These are phyloP conservation scores for Trichoderma sp. DNA, from an alignment of 2,329 filamentous ascomycete genomes.

Conservation along the genomic window DNA sequence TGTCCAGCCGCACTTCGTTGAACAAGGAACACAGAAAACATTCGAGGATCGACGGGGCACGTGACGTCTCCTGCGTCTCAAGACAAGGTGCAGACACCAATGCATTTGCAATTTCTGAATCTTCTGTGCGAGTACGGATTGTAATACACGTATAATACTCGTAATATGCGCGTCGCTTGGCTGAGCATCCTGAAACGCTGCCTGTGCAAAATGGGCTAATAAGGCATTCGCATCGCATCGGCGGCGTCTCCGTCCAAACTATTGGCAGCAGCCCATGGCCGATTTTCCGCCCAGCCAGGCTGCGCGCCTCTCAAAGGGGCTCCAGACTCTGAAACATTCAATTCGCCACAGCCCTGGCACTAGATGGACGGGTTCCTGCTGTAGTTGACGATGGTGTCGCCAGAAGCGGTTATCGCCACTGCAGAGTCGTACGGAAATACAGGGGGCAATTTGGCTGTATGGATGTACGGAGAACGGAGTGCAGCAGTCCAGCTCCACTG, in stretches of 20 bases:
- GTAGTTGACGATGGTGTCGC: conserved; percentile 4
- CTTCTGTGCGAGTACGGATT: neutral
- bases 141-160: neutral
- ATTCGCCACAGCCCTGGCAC: neutral
- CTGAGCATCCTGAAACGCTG: neutral
- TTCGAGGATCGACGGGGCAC: conserved; percentile 21
- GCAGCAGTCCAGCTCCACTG: neutral
- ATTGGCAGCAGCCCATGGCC: neutral
- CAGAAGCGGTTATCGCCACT: conserved; percentile 4
- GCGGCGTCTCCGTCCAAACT: neutral
- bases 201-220: neutral
- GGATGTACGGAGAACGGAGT: neutral
- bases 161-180: neutral
- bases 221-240: neutral
- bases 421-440: neutral
- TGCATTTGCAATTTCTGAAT: neutral
- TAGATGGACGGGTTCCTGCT: conserved; percentile 14
- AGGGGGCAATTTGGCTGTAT: neutral
- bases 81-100: neutral
- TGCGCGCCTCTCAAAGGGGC: neutral
- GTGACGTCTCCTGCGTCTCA: conserved; percentile 23
- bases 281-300: neutral
- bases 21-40: neutral
- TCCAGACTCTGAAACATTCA: neutral
- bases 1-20: neutral